Conservation (phyloP, 73 alveolate species). For the Paramecium biaurelia region DNA sequence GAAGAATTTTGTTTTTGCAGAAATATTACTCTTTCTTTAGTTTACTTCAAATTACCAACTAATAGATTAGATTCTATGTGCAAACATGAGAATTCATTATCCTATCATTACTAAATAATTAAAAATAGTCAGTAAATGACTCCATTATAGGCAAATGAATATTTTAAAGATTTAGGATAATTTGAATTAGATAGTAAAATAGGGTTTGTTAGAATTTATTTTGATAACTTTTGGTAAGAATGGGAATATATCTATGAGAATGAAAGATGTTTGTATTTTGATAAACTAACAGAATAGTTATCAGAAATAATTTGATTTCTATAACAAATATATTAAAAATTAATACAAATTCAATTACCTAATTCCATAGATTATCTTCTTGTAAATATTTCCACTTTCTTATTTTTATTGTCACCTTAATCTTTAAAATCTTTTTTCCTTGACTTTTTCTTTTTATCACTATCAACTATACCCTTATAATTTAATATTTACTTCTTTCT, state of each 20-base stretch:
- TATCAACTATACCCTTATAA: neutral
- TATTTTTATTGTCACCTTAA: neutral
- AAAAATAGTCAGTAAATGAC: neutral
- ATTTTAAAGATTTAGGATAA: neutral
- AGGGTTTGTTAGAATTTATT: slow-evolving; percentile 29
- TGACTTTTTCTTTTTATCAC: neutral
- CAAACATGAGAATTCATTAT: neutral
- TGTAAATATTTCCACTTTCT: neutral
- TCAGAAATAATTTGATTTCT: slow-evolving; percentile 19
- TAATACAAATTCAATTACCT: neutral
- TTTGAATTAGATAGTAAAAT: slow-evolving; percentile 41
- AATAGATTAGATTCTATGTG: neutral
- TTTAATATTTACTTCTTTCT: neutral
- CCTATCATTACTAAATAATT: neutral
- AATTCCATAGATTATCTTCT: neutral
- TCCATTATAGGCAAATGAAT: neutral
- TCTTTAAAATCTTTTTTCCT: neutral
- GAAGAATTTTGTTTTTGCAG: neutral
- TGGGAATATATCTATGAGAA: neutral
- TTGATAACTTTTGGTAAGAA: slow-evolving; percentile 14
- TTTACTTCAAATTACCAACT: neutral
- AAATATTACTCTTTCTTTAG: neutral
- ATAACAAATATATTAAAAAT: neutral
- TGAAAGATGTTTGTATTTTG: neutral
- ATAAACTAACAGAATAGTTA: neutral